Evolutionary conservation across 73 alveolate genomes (phyloP), one percentile per base, ranked within the genome.

Genomic region (Paramecium octaurelia): DNA sequence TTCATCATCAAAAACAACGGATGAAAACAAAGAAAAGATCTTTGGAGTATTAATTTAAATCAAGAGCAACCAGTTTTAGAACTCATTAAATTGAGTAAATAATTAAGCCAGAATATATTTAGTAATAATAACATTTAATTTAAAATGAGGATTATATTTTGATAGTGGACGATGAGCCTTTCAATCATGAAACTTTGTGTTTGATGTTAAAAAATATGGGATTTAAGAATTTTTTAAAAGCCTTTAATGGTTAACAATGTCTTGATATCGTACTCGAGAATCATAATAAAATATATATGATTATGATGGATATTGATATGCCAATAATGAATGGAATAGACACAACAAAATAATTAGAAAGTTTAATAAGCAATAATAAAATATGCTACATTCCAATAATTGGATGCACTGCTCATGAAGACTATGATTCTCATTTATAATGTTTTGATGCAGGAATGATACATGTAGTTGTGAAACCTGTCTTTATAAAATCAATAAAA

Each of bases 401-500:
- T 8, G 91, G 91, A 80, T 80, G 91, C 73, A 80, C 91, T 4
- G 91, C 91, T 80, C 91, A 80, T 80, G 91, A 80, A 12, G 91
- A 80, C 24, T 31, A 44, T 21, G 46, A 80, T 14, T 31, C 91
- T 6, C 91, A 80, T 80, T 40, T 31, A 40, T 11, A 27, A 24
- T 80, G 91, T 9, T 80, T 31, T 46, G 75, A 80, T 20, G 91
- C 73, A 1, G 91, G 91, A 23, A 80, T 80, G 91, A 43, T 80
- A 24, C 46, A 80, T 80, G 91, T 80, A 11, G 91, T 80, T 80
- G 57, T 42, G 1, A 80, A 80, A 80, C 91, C 91, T 42, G 91
- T 80, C n/a, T 48, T 80, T 42, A 42, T 27, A 14, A 34, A 43
- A 48, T 24, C 70, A 3, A 21, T 80, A 2, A 2, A 80, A 48